phyloP scores from a whole-genome alignment of 139 green algal species.

The Tetraselmis chui region DNA sequence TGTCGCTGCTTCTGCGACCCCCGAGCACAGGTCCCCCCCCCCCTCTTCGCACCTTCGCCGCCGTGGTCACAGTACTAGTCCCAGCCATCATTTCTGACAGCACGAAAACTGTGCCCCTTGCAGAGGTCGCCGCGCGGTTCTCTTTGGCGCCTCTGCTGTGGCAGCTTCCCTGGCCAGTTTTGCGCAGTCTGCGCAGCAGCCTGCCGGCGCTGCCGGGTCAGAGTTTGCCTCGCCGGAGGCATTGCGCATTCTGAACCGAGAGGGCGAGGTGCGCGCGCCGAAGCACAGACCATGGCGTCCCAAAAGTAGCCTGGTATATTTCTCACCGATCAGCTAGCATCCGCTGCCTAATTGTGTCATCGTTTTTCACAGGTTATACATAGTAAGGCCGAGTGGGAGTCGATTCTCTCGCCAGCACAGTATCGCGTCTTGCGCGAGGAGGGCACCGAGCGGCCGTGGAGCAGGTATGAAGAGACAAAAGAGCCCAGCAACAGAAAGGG shows the following conservation, averaged over 20 bases:
- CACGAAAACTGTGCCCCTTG: too few relatives aligned
- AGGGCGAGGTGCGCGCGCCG: background rate
- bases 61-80: too few relatives aligned
- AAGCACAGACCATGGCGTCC: background rate
- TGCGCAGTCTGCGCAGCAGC: background rate
- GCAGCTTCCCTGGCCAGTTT: background rate
- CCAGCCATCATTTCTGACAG: too few relatives aligned
- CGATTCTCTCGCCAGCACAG: background rate
- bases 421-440: constrained; percentile 3
- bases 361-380: background rate
- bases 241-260: background rate
- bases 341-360: background rate
- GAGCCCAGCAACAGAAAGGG: too few relatives aligned
- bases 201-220: too few relatives aligned
- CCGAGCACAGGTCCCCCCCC: too few relatives aligned
- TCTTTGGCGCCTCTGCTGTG: background rate
- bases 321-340: background rate
- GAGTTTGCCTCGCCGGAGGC: background rate
- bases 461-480: too few relatives aligned
- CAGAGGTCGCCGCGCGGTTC: background rate
- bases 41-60: too few relatives aligned
- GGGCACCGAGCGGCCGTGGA: constrained; percentile 10
- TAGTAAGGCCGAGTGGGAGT: constrained; percentile 6
- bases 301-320: too few relatives aligned
- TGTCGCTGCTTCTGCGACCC: too few relatives aligned